These are phyloP conservation scores for Nitzschia sp. DNA, from an alignment of 108 stramenopile genomes.

Conservation along the genomic window DNA sequence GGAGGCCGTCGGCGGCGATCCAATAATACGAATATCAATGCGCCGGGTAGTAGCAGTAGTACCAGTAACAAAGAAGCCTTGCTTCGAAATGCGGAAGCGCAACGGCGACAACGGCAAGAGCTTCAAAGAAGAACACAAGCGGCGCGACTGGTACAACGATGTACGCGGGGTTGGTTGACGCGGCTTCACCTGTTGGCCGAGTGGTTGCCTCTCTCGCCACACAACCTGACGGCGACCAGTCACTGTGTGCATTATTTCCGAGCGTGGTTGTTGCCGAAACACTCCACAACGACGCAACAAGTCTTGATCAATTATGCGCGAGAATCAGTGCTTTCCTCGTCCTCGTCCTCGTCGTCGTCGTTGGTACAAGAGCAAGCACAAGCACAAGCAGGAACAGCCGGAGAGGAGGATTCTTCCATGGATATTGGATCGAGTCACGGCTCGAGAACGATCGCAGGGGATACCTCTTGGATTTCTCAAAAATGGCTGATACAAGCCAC, in stretches of 20 bases:
- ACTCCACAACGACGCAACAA: not conserved
- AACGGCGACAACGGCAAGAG: conserved; percentile 34
- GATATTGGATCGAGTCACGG: not conserved
- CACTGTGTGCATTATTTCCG: conserved; percentile 21
- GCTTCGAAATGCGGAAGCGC: conserved; percentile 23
- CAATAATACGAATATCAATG: conserved; percentile 5
- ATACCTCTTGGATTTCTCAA: conserved; percentile 28
- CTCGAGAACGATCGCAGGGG: not conserved
- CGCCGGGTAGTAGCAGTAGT: not conserved
- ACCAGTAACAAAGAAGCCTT: conserved; percentile 17
- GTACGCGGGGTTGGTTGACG: conserved; percentile 22
- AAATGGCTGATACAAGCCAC: conserved; percentile 17
- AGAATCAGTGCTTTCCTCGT: not conserved
- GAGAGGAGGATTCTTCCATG: not conserved
- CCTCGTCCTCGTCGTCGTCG: too few species aligned
- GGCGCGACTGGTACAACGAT: conserved; percentile 18
- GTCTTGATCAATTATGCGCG: not conserved
- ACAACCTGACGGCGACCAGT: conserved; percentile 1
- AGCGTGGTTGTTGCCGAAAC: conserved; percentile 2
- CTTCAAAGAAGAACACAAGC: conserved; percentile 14
- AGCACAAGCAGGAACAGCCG: not conserved
- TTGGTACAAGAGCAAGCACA: too few species aligned
- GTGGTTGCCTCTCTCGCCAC: not conserved
- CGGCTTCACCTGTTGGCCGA: conserved; percentile 16
- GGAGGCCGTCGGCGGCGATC: conserved; percentile 8